These are phyloP conservation scores for Xerophyta viscosa DNA, from an alignment of 106 monocot genomes.

Conservation along the genomic window DNA sequence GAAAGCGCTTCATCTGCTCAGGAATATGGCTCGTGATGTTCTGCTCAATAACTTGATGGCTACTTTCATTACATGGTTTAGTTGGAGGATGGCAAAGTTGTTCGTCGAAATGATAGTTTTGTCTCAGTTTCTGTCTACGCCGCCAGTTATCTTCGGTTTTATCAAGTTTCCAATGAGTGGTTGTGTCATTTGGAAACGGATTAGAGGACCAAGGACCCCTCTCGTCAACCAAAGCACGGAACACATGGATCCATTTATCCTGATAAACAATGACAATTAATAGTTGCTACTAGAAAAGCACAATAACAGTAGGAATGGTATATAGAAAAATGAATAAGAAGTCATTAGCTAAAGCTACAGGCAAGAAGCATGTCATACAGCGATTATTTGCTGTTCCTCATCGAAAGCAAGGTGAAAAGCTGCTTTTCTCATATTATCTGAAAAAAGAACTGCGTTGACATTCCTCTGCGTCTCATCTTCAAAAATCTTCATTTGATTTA, in stretches of 20 bases:
- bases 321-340: too few relatives aligned
- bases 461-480: slow-evolving; percentile 64
- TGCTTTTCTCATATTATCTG: slow-evolving; percentile 62
- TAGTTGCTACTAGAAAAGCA: too few relatives aligned
- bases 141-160: slow-evolving; percentile 87
- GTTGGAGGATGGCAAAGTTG: slow-evolving; percentile 68
- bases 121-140: slow-evolving; percentile 72
- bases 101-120: slow-evolving; percentile 91
- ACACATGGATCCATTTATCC: slow-evolving; percentile 94
- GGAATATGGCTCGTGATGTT: slow-evolving; percentile 26
- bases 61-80: slow-evolving; percentile 27
- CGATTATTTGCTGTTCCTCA: slow-evolving; percentile 90
- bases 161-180: slow-evolving; percentile 89
- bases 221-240: slow-evolving; percentile 83
- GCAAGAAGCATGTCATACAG: slow-evolving; percentile 37
- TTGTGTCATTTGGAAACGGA: slow-evolving; percentile 63
- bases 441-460: slow-evolving; percentile 48
- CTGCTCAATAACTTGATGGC: slow-evolving; percentile 11
- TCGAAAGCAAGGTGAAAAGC: slow-evolving; percentile 72
- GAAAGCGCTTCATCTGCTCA: slow-evolving; percentile 84
- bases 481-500: slow-evolving; percentile 44
- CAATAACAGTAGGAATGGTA: too few relatives aligned
- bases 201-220: slow-evolving; percentile 95
- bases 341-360: too few relatives aligned
- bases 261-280: slow-evolving; percentile 10